Conservation (phyloP, 352 stramenopile species). For the Phytophthora pini region DNA sequence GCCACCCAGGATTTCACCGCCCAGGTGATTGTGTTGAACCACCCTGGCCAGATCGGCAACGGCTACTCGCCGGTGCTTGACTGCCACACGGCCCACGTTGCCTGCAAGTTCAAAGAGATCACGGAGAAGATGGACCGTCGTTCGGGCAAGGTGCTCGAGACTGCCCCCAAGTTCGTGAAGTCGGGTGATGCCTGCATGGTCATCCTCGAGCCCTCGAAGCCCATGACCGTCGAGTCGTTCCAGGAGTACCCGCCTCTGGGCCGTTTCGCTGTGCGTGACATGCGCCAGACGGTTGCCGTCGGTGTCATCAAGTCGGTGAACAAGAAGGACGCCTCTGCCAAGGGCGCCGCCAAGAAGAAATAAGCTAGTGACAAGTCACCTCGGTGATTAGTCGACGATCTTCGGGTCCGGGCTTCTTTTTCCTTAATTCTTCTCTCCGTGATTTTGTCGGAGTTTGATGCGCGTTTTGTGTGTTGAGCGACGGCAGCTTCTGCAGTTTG, state of each 20-base stretch:
- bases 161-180: slow-evolving; percentile 95
- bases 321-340: slow-evolving; percentile 71
- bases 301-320: slow-evolving; percentile 96
- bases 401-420: slow-evolving; percentile 19
- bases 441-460: slow-evolving; percentile 32
- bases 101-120: slow-evolving; percentile 96
- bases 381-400: slow-evolving; percentile 36
- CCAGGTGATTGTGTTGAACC: slow-evolving; percentile 97
- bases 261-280: slow-evolving; percentile 97
- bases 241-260: slow-evolving; percentile 96
- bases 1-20: slow-evolving; percentile 91
- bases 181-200: slow-evolving; percentile 97
- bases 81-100: slow-evolving; percentile 97
- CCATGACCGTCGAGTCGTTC: slow-evolving; percentile 97
- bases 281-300: slow-evolving; percentile 96
- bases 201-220: slow-evolving; percentile 93
- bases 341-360: slow-evolving; percentile 55
- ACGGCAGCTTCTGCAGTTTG: slow-evolving; percentile 41
- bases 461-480: slow-evolving; percentile 25
- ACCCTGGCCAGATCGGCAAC: slow-evolving; percentile 92
- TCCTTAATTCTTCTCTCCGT: slow-evolving; percentile 37
- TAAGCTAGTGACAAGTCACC: slow-evolving; percentile 33
- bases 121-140: slow-evolving; percentile 97
- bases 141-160: slow-evolving; percentile 95
- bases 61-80: slow-evolving; percentile 97